A percentile compares a stretch with the other conserved stretches of the same genome.
Conservation (phyloP, 176 grass and related monocot species). For the Pontederia paniculata region DNA sequence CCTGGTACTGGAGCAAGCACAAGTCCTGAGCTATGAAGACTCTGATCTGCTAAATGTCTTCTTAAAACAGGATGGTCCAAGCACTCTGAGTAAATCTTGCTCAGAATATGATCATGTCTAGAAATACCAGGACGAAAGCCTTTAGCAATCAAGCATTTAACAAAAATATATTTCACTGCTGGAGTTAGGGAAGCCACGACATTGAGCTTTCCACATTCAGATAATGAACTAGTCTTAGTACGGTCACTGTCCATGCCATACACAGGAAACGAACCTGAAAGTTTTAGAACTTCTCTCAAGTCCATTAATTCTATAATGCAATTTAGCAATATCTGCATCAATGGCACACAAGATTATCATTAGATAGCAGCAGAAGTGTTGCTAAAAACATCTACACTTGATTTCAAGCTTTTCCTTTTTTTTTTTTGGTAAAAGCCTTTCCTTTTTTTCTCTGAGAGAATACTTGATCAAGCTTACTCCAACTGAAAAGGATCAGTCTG, state of each 20-base stretch:
- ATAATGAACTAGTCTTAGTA: too few relatives aligned
- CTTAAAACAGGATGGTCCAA: not conserved
- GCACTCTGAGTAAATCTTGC: not conserved
- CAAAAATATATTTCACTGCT: not conserved
- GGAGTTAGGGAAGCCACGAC: not conserved
- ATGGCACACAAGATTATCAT: too few relatives aligned
- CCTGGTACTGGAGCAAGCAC: not conserved
- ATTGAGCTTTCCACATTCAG: not conserved
- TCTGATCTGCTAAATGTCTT: slow-evolving; percentile 6
- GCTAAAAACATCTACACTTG: too few relatives aligned
- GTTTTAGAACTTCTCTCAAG: not conserved
- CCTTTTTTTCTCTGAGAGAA: too few relatives aligned
- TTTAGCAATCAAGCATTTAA: not conserved
- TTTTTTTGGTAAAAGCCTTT: too few relatives aligned
- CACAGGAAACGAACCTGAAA: not conserved
- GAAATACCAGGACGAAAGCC: not conserved
- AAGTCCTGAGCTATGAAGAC: not conserved
- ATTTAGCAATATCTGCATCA: not conserved
- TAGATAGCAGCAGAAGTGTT: too few relatives aligned
- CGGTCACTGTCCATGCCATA: too few relatives aligned
- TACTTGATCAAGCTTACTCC: too few relatives aligned
- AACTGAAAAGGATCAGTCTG: too few relatives aligned
- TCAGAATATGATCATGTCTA: not conserved
- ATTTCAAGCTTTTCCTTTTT: too few relatives aligned
- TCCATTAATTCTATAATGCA: not conserved